phyloP scores from a whole-genome alignment of 225 moss, liverwort and hornwort species.

The Asterella californica region DNA sequence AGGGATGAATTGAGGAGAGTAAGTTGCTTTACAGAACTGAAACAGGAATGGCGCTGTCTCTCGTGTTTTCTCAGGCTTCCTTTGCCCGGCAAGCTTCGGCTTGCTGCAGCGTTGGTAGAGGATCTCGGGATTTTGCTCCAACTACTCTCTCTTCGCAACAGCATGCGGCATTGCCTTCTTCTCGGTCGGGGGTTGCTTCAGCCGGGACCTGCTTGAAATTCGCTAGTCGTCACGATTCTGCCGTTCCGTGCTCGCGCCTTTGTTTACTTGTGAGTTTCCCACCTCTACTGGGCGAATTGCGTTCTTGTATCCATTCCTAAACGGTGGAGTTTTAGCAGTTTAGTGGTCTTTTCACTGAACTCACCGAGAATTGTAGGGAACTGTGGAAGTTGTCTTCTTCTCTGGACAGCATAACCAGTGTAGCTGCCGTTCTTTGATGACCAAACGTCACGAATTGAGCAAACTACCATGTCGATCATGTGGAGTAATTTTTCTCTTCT shows the following conservation, averaged over 20 bases:
- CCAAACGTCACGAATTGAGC: too few species aligned
- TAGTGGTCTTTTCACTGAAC: not conserved
- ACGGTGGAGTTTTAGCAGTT: too few species aligned
- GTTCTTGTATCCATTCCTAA: not conserved
- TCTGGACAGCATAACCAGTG: not conserved
- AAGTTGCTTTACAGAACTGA: not conserved
- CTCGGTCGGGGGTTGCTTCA: not conserved
- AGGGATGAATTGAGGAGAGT: not conserved
- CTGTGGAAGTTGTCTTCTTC: not conserved
- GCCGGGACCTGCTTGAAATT: not conserved
- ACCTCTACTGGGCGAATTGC: not conserved
- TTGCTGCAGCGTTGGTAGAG: not conserved
- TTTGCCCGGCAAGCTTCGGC: not conserved
- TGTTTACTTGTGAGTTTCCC: not conserved
- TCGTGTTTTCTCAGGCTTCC: not conserved
- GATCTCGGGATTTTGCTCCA: not conserved
- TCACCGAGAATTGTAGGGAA: not conserved
- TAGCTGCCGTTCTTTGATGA: not conserved
- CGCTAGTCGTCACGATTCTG: not conserved
- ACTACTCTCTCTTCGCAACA: not conserved
- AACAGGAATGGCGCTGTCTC: constrained; percentile 3
- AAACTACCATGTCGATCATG: too few species aligned
- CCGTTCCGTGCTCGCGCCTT: not conserved
- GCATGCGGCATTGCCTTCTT: too few species aligned
- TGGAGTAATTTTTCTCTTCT: too few species aligned